Evolutionary conservation across 345 rosid species (phyloP), one percentile per base, ranked within the genome.

Genomic region (Angophora floribunda): DNA sequence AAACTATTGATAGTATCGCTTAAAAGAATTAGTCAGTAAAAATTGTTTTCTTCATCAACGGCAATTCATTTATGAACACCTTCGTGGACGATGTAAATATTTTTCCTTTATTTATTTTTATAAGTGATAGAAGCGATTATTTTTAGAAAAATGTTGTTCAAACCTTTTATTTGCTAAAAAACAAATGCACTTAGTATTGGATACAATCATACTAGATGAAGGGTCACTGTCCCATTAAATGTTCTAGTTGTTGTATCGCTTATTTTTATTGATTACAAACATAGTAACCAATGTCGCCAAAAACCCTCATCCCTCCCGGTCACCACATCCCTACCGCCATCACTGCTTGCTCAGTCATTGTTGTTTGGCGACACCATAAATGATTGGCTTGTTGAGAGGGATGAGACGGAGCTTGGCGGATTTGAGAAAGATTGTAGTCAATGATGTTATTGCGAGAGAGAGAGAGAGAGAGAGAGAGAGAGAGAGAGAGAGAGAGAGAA

Each of bases 71-170:
- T 36, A 36, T 36, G 41, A 36, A 36, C 41, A 36, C 2, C 41
- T 36, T 36, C 41, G 1, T 0, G 2, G 2, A 22, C 1, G 1
- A 4, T 22, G 0, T 21, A 55, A 55, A 55, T 22, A 9, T 8
- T 9, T 55, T 55, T 55, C 9, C 21, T 22, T 22, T 12, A 55
- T 55, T 55, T 55, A 55, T 5, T 21, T 55, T 55, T 55, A 22
- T 55, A 4, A 2, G 0, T 0, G 0, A 55, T 55, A 55, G 5
- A 55, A 22, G 22, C 2, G 0, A 55, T 55, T 1, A 55, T 55
- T 55, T 55, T 55, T 22, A 55, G 6, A 55, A 55, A 55, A 55
- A 22, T 1, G 9, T 4, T 22, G 8, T 21, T 4, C 13, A 55
- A 5, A 55, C 22, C 2, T 2, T 55, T 55, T 1, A 55, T 55